These are phyloP conservation scores for Blastobotrys arbuscula DNA, from an alignment of 1,139 yeast genomes.

Conservation along the genomic window DNA sequence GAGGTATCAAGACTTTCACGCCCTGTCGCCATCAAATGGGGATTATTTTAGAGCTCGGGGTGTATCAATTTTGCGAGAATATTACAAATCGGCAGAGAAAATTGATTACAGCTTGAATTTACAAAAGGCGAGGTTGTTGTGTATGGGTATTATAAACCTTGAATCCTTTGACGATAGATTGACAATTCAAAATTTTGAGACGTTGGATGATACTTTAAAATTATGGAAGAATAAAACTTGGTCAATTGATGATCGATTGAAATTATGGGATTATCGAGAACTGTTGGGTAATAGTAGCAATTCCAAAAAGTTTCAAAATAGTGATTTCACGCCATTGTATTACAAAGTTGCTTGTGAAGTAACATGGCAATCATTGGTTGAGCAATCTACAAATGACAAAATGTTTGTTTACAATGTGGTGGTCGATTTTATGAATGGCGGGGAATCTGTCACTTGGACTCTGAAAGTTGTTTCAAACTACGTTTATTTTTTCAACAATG, in stretches of 20 bases:
- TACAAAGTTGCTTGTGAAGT: not conserved
- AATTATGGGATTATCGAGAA: conserved; percentile 20
- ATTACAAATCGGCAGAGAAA: conserved; percentile 10
- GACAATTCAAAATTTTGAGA: conserved; percentile 1
- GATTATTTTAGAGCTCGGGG: conserved; percentile 18
- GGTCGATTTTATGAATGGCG: not conserved
- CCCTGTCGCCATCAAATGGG: conserved; percentile 11
- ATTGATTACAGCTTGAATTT: conserved; percentile 2
- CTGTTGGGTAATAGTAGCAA: not conserved
- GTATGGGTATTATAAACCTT: not conserved
- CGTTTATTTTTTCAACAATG: not conserved
- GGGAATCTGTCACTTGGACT: not conserved
- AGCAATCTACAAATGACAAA: too few relatives aligned
- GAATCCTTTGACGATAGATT: not conserved
- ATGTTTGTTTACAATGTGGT: too few relatives aligned
- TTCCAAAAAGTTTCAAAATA: not conserved
- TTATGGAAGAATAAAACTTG: conserved; percentile 9
- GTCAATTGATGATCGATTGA: conserved; percentile 12
- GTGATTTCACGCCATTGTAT: not conserved
- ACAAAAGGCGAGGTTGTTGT: not conserved
- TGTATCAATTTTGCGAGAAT: conserved; percentile 21
- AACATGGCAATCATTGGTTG: too few relatives aligned
- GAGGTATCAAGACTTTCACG: conserved; percentile 16
- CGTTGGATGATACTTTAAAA: conserved; percentile 4
- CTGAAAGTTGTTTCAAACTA: not conserved